Evolutionary conservation across 2,329 filamentous ascomycete genomes (phyloP), one percentile per base, ranked within the genome.

Genomic region (Hawksworthiomyces lignivorus): DNA sequence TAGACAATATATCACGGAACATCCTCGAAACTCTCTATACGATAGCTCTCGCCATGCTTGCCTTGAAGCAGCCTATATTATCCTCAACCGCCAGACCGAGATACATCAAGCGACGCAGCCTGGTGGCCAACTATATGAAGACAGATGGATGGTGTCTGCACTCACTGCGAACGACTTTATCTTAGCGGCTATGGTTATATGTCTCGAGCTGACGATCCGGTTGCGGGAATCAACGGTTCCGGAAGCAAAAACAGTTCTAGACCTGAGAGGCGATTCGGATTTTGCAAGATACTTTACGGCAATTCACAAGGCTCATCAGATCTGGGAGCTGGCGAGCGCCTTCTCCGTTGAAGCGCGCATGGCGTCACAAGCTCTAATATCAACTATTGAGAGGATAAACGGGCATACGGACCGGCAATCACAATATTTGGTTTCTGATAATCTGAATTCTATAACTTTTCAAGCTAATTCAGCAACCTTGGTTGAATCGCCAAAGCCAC

Each of bases 131-230:
- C 41, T 75, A 4, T 56, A 64, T 41, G 56, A 61, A 5, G 61
- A 70, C 30, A 54, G 62, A 17, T 71, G 68, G 62, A 67, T 73
- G 52, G 43, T 72, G 2, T 62, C 58, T 1, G 63, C 64, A 0
- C 53, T 75, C 14, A 61, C 65, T 0, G 57, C 59, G 31, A 64
- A 70, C n/a, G 70, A 75, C 41, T 73, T 70, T 32, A 57, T 75
- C 2, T 59, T 75, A 1, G 72, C 71, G 0, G 63, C 66, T 7
- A 73, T 73, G 64, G 64, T 75, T 12, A 51, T 75, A 4, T 75
- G 67, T 41, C 36, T 45, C 7, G 43, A 45, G 14, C 3, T 29
- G 14, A 35, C 24, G 8, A 8, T 26, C 24, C 24, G 24, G 8
- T 8, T 26, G 12, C 24, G 24, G 12, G 8, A 26, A 12, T 12